These are phyloP conservation scores for Bidens hawaiensis DNA, from an alignment of 140 eudicot species.

Conservation along the genomic window DNA sequence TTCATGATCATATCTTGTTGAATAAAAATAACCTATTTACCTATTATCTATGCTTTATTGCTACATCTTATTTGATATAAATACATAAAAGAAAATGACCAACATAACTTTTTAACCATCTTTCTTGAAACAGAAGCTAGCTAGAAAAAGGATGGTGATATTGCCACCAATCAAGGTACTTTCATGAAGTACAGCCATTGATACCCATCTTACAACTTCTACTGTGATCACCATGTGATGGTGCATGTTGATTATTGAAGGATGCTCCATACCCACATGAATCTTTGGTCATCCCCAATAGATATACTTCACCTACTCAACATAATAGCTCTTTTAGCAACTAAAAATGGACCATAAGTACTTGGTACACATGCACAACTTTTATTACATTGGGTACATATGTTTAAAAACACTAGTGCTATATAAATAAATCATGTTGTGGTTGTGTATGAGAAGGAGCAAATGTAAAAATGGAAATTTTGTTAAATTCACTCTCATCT, in stretches of 20 bases:
- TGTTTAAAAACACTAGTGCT: not conserved
- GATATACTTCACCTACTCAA: slow-evolving; percentile 16
- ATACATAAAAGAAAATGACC: slow-evolving; percentile 6
- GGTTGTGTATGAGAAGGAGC: not conserved
- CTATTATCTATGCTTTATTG: not conserved
- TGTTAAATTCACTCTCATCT: not conserved
- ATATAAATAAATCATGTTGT: not conserved
- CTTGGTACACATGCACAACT: not conserved
- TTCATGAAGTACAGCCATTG: slow-evolving; percentile 18
- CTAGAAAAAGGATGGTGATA: not conserved
- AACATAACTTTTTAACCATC: slow-evolving; percentile 9
- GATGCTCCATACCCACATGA: slow-evolving; percentile 14
- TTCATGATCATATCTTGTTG: too few relatives aligned
- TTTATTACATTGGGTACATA: not conserved
- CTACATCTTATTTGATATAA: not conserved
- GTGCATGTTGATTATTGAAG: slow-evolving; percentile 17
- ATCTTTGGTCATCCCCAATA: slow-evolving; percentile 12
- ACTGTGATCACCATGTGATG: slow-evolving; percentile 28
- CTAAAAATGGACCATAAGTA: slow-evolving; percentile 16
- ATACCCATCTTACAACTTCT: slow-evolving; percentile 24
- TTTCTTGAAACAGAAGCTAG: slow-evolving; percentile 1
- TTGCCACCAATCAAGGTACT: slow-evolving; percentile 30
- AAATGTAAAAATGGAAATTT: not conserved
- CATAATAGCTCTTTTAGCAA: slow-evolving; percentile 6
- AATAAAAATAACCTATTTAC: not conserved